A percentile compares a stretch with the other conserved stretches of the same genome.
These are phyloP conservation scores for Cornus suecica DNA, from an alignment of 148 eudicot species.

Conservation along the genomic window DNA sequence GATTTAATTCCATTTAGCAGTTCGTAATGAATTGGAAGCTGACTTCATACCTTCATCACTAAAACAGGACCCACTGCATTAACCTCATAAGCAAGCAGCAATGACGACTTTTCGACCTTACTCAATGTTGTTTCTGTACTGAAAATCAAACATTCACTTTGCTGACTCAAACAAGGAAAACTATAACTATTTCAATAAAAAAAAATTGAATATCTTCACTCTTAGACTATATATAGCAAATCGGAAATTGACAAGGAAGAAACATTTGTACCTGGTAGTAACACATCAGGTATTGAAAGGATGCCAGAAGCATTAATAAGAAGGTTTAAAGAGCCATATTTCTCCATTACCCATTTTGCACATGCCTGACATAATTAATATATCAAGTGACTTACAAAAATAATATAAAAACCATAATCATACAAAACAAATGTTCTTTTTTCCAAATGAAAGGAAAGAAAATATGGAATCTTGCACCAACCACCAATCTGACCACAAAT, in stretches of 20 bases:
- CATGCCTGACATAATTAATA: constrained; percentile 47
- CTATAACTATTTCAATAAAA: not conserved
- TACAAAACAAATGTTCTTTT: not conserved
- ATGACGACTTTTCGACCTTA: constrained; percentile 69
- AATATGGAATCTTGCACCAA: not conserved
- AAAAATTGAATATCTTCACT: not conserved
- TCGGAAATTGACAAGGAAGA: not conserved
- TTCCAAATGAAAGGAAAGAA: not conserved
- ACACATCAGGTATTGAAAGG: constrained; percentile 69
- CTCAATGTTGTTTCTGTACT: constrained; percentile 78
- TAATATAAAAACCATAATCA: not conserved
- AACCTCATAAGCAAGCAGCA: constrained; percentile 79
- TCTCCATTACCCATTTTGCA: constrained; percentile 52
- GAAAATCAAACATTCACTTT: constrained; percentile 17
- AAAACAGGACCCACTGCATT: constrained; percentile 92
- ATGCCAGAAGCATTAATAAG: constrained; percentile 85
- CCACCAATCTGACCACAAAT: not conserved
- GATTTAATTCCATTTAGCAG: not conserved
- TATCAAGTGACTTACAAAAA: not conserved
- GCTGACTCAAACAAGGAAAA: not conserved
- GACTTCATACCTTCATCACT: constrained; percentile 62
- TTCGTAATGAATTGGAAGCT: not conserved
- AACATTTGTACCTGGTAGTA: constrained; percentile 74
- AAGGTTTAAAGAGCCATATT: constrained; percentile 73
- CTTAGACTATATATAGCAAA: not conserved